Conservation (phyloP, 805 yeast species). For the Ogataea wickerhamii region DNA sequence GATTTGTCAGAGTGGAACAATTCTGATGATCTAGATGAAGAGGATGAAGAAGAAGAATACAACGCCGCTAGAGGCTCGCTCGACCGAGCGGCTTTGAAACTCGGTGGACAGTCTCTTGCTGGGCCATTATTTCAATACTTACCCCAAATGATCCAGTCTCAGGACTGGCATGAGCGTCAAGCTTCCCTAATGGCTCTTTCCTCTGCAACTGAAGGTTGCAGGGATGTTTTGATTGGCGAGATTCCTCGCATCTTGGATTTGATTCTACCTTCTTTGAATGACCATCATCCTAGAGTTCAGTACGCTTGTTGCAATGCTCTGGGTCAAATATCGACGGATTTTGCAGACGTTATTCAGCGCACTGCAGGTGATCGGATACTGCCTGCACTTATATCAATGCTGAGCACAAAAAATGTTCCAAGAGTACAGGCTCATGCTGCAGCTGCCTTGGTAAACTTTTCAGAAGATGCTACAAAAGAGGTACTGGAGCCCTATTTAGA, state of each 20-base stretch:
- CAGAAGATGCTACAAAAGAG: constrained; percentile 87
- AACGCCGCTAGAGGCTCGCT: constrained; percentile 93
- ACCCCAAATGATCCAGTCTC: constrained; percentile 75
- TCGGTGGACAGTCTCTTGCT: constrained; percentile 81
- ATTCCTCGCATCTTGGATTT: constrained; percentile 78
- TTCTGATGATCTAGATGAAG: constrained; percentile 71
- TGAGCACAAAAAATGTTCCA: constrained; percentile 70
- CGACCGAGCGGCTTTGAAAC: constrained; percentile 80
- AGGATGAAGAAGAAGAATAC: constrained; percentile 82
- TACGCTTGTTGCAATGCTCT: constrained; percentile 96
- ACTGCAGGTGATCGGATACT: constrained; percentile 74
- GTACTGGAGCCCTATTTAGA: constrained; percentile 92
- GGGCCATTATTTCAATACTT: constrained; percentile 82
- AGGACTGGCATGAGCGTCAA: constrained; percentile 90
- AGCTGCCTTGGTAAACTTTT: constrained; percentile 93
- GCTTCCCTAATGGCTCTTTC: constrained; percentile 97
- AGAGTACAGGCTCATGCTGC: constrained; percentile 98
- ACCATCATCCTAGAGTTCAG: constrained; percentile 90
- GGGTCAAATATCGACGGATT: constrained; percentile 96
- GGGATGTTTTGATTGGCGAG: constrained; percentile 79
- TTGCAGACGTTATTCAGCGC: constrained; percentile 83
- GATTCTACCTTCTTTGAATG: constrained; percentile 80
- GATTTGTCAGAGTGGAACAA: constrained; percentile 76
- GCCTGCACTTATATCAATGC: constrained; percentile 83
- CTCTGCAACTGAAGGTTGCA: constrained; percentile 96